Base-by-base conservation (phyloP, 1,284 basidiomycete species). In the Mycosarcoma maydis region DNA sequence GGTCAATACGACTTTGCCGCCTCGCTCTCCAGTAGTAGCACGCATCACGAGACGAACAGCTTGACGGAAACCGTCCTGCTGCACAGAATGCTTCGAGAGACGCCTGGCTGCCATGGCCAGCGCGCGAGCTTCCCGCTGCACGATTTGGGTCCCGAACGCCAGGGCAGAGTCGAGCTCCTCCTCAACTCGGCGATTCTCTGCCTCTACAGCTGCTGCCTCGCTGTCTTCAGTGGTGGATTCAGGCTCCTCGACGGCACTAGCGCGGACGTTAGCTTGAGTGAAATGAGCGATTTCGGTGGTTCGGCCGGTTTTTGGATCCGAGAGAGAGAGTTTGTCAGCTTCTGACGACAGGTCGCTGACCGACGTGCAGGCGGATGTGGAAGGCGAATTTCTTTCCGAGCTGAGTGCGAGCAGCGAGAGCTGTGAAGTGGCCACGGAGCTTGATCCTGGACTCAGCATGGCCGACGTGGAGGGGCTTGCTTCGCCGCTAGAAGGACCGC, bases 1-100 rank as follows among this genome's bases (percentile, higher is more conserved):
- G 0, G 79, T 81, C 16, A 83, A 69, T 19, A 83, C 71, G 14
- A 84, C 62, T 60, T 83, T 83, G 36, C 83, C 83, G 58, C 76
- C 49, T 41, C 74, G 17, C 26, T 68, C 56, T 11, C 71, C 66
- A 17, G 55, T 58, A 1, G 69, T 73, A 14, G 65, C 57, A 20
- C 71, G 52, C 38, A 72, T 56, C 14, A 73, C 54, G n/a, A 77
- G 50, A 5, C 52, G 40, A n/a, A 77, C 49, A 19, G 75, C 75
- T 23, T 68, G 50, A 3, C 57, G 47, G 52, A 74, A 74, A 10
- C 64, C 64, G 29, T 67, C 59, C 26, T 59, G 53, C 33, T 70
- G 67, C 16, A 45, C 42, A 4, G 46, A 53, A 20, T 55, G 58
- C 32, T 47, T 65, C 14, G 71, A 58, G 26, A 73, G 57, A 9